Evolutionary conservation across 257 asterid genomes (phyloP).

Genomic region (Salvia rosmarinus): DNA sequence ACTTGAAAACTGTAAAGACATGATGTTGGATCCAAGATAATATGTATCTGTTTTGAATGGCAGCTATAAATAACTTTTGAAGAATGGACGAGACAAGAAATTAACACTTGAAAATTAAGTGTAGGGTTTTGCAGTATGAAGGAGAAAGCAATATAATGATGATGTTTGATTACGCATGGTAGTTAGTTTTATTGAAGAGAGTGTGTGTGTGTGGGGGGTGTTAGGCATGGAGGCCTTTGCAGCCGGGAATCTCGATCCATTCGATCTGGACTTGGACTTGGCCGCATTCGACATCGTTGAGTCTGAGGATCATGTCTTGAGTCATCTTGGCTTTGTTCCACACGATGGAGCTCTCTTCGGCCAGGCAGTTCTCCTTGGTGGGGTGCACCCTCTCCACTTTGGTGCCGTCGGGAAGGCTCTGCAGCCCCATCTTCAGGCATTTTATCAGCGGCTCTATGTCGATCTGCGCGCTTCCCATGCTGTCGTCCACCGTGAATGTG

Average conservation of each 20-base stretch:
- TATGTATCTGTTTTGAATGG: no score
- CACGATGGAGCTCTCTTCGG: slow-evolving; percentile 61
- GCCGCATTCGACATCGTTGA: slow-evolving; percentile 69
- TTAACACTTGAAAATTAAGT: no score
- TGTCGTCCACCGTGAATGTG: slow-evolving; percentile 76
- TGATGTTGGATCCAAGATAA: no score
- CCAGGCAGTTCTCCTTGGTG: slow-evolving; percentile 49
- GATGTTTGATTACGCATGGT: no score
- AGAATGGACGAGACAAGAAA: no score
- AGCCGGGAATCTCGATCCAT: slow-evolving; percentile 56
- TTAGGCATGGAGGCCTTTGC: slow-evolving; percentile 33
- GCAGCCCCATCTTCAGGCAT: slow-evolving; percentile 55
- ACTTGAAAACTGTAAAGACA: no score
- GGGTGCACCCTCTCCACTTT: slow-evolving; percentile 65
- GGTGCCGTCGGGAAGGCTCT: slow-evolving; percentile 63
- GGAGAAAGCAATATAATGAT: no score
- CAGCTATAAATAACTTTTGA: no score
- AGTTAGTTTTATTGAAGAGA: no score
- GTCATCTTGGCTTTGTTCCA: slow-evolving; percentile 73
- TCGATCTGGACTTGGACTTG: slow-evolving; percentile 69
- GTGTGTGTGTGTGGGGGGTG: neutral
- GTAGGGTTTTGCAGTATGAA: no score
- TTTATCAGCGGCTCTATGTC: slow-evolving; percentile 57
- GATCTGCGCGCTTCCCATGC: slow-evolving; percentile 70
- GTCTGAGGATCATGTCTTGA: slow-evolving; percentile 67